phyloP scores from a whole-genome alignment of 208 protist genomes.

The Trypanosoma lewisi region DNA sequence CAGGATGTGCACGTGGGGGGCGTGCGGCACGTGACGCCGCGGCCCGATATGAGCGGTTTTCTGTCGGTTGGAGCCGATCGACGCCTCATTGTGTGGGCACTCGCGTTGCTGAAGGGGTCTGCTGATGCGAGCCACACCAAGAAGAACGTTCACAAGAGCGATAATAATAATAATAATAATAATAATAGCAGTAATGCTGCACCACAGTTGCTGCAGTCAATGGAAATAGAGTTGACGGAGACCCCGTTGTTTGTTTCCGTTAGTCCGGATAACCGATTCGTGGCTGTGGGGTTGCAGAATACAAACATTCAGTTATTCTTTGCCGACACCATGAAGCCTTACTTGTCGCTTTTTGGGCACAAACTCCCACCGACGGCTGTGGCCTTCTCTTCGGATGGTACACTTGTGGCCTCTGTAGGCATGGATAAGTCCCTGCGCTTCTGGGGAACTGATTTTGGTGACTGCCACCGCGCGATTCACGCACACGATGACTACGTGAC shows the following conservation, averaged over 20 bases:
- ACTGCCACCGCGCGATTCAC: slow-evolving; percentile 97
- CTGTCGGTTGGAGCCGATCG: slow-evolving; percentile 77
- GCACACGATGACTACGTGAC: slow-evolving; percentile 98
- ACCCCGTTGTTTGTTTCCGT: slow-evolving; percentile 87
- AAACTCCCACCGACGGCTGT: slow-evolving; percentile 95
- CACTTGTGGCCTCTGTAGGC: slow-evolving; percentile 93
- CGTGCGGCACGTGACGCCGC: slow-evolving; percentile 55
- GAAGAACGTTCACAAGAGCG: not conserved
- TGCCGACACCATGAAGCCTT: slow-evolving; percentile 96
- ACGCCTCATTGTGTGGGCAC: slow-evolving; percentile 78
- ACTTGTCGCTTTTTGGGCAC: slow-evolving; percentile 98
- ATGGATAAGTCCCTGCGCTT: slow-evolving; percentile 99
- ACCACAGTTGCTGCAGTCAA: slow-evolving; percentile 55
- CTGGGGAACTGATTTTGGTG: slow-evolving; percentile 97
- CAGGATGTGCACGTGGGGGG: slow-evolving; percentile 83
- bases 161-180: slow-evolving; percentile 1
- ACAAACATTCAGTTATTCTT: slow-evolving; percentile 98
- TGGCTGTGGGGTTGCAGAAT: slow-evolving; percentile 96
- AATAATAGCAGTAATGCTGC: slow-evolving; percentile 11
- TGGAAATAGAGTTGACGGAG: slow-evolving; percentile 94
- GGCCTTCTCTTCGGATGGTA: slow-evolving; percentile 92
- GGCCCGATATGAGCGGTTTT: slow-evolving; percentile 65
- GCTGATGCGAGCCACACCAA: not conserved
- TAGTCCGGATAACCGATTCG: slow-evolving; percentile 80
- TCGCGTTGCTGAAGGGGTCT: slow-evolving; percentile 48